A percentile compares a stretch with the other conserved stretches of the same genome.
Evolutionary conservation across 1,139 yeast genomes (phyloP).

Genomic region (Maudiozyma humilis): DNA sequence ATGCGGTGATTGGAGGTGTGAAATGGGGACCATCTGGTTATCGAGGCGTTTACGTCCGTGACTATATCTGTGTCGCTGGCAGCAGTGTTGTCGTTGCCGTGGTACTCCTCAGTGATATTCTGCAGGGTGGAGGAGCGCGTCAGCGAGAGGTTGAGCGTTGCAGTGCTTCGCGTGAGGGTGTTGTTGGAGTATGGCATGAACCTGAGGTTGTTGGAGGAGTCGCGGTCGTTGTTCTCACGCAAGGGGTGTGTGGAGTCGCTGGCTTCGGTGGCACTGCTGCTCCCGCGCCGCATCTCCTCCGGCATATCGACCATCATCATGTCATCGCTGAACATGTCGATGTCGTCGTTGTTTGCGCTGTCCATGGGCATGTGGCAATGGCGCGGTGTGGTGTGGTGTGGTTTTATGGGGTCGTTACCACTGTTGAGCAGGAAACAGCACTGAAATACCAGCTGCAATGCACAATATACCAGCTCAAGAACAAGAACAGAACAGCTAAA

Average conservation of each 20-base stretch:
- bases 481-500: too few species aligned
- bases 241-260: background rate
- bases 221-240: background rate
- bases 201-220: conserved; percentile 17
- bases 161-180: conserved; percentile 28
- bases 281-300: background rate
- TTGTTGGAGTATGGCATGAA: conserved; percentile 26
- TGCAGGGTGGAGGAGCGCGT: conserved; percentile 14
- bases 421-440: too few species aligned
- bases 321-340: conserved; percentile 3
- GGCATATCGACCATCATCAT: conserved; percentile 3
- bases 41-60: conserved; percentile 13
- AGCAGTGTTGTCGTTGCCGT: background rate
- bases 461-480: too few species aligned
- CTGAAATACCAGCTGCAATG: too few species aligned
- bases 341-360: background rate
- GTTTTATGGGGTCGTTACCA: too few species aligned
- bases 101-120: conserved; percentile 13
- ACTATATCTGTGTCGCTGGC: background rate
- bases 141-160: conserved; percentile 26
- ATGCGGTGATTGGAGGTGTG: too few species aligned
- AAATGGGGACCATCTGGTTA: conserved; percentile 25
- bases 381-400: too few species aligned
- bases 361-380: too few species aligned
- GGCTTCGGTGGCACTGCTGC: background rate